Base-by-base conservation (phyloP, 2,329 filamentous ascomycete species). In the Alternaria gaisen region DNA sequence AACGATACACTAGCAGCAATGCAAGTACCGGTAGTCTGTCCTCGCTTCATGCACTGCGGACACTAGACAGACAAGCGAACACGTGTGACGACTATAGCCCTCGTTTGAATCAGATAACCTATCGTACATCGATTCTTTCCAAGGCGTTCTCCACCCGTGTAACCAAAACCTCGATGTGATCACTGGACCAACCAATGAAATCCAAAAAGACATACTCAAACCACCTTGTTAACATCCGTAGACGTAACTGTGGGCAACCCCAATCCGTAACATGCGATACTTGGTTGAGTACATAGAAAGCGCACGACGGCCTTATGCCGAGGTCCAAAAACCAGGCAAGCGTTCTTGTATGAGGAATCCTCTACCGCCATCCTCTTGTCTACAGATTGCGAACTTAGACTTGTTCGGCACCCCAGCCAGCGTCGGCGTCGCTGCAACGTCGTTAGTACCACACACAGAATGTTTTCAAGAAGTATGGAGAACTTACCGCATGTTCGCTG, bases 351-450 rank as follows among this genome's bases (percentile, higher is more conserved):
- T 44, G 66, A 70, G 66, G 64, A 70, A 53, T 72, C 70, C 59
- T 68, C 68, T 9, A 74, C 51, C 66, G 72, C 70, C 72, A 65
- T 75, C 71, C 70, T 67, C 70, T 47, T 34, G 18, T 41, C 12
- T n/a, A 43, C 38, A 16, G 28, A 34, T 20, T 28, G 30, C 46
- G 14, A 16, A 22, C 58, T 75, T 83, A 85, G 40, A 85, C 82
- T 71, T 85, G 83, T 68, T 85, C 83, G 28, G 82, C 82, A 30
- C 83, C 83, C 83, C 83, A 85, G 46, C 83, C 82, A 42, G 80
- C 81, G 66, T 85, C 83, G 40, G 83, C 83, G 66, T 85, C 83
- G 67, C 81, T 82, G 61, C 51, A 28, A 51, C 20, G 30, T 11
- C 38, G 47, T 66, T 48, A 68, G 65, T 36, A 60, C 40, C 11